These are phyloP conservation scores for Ilyonectria destructans DNA, from an alignment of 2,329 filamentous ascomycete species.

Conservation along the genomic window DNA sequence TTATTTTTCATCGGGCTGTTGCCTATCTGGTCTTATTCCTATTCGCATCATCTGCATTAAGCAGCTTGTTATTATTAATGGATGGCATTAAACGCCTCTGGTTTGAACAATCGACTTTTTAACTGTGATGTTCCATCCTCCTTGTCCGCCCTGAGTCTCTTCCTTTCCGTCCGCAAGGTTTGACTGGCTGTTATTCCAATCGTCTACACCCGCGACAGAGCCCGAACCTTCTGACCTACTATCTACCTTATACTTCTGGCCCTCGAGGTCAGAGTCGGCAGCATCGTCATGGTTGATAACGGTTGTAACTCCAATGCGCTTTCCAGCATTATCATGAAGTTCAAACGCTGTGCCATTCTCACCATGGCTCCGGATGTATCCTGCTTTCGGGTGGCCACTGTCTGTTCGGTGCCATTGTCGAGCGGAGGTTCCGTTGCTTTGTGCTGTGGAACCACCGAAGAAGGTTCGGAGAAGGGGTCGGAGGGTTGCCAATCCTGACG, in stretches of 20 bases:
- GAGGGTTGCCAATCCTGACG: constrained; percentile 59
- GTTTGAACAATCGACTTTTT: constrained; percentile 48
- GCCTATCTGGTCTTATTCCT: too few species aligned
- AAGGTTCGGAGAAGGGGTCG: constrained; percentile 53
- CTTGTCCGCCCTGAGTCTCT: constrained; percentile 23
- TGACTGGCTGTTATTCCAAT: constrained; percentile 46
- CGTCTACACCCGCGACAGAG: constrained; percentile 18
- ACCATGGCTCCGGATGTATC: constrained; percentile 43
- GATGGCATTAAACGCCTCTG: background rate
- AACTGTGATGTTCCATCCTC: constrained; percentile 44
- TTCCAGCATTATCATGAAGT: constrained; percentile 23
- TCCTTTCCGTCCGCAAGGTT: constrained; percentile 34
- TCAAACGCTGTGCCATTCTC: constrained; percentile 30
- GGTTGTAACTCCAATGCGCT: constrained; percentile 44
- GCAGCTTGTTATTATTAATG: background rate
- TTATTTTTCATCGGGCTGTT: too few species aligned
- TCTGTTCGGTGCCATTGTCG: constrained; percentile 40
- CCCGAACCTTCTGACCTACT: constrained; percentile 25
- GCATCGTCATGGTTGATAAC: constrained; percentile 40
- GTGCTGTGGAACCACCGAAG: constrained; percentile 37
- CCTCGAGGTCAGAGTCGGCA: constrained; percentile 12
- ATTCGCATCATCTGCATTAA: too few species aligned
- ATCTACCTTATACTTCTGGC: constrained; percentile 34
- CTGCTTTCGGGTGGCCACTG: constrained; percentile 35
- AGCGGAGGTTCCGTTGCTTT: constrained; percentile 38